Base-by-base conservation (phyloP, 2,329 filamentous ascomycete species). In the Ambrosiella cleistominuta region DNA sequence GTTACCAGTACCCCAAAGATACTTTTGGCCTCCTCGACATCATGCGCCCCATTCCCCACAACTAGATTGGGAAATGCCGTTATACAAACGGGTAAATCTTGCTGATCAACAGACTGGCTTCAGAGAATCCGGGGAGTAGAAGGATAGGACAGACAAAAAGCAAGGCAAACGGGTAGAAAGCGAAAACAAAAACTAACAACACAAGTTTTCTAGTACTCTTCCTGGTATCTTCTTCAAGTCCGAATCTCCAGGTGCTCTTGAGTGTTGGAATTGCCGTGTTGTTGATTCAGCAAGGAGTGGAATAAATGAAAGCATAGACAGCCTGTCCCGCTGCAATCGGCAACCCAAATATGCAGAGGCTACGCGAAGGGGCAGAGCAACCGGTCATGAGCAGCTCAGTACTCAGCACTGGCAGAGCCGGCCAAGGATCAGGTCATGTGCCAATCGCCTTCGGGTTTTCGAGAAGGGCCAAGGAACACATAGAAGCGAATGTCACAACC, bases 201-300 rank as follows among this genome's bases (percentile, higher is more conserved):
- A n/a, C 56, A 54, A 38, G 38, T 58, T 39, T 58, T 58, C 56
- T 50, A n/a, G 51, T 45, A 44, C 39, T 58, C 47, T 58, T 58
- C 42, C 56, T 58, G 44, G 39, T 27, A 53, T 58, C 56, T 58
- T 58, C 38, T 58, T 58, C 49, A 58, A 58, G 49, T 54, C 50
- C 38, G 56, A 35, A n/a, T 45, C 50, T 50, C 49, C 40, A 8
- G 45, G 36, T 40, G 38, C 7, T 47, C 13, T 47, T 17, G 5
- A 47, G 13, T 47, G 3, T 47, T 47, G 44, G 9, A 47, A 47
- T 47, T 17, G 44, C 44, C n/a, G 15, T 47, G 12, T 17, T 47
- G 15, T 47, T 47, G 44, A 47, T 47, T 15, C 44, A 47, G 11
- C 44, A 47, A 47, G 12, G 44, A 2, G 5, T 7, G 44, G n/a